Percentiles rank a stretch among this genome's conserved stretches.
phyloP scores from a whole-genome alignment of 2,329 filamentous ascomycete genomes.

The Colletotrichum sp. region DNA sequence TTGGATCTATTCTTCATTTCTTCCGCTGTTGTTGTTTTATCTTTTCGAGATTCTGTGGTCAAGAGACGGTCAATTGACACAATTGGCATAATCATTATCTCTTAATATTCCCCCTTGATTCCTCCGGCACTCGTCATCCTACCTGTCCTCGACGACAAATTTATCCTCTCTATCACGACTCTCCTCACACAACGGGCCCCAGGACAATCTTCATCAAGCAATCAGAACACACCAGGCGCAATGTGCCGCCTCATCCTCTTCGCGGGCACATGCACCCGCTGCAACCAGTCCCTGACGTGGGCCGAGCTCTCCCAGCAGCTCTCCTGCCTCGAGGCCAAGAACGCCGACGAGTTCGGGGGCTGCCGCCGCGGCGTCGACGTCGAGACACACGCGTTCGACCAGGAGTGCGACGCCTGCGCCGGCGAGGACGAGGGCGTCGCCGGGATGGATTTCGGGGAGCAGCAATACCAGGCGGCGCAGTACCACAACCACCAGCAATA shows the following conservation, averaged over 20 bases:
- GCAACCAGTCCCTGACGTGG: constrained; percentile 45
- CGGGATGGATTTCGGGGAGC: constrained; percentile 38
- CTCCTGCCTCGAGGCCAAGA: constrained; percentile 55
- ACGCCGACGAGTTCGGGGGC: constrained; percentile 49
- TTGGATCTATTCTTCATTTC: not conserved
- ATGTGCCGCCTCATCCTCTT: constrained; percentile 56
- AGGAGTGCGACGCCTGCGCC: constrained; percentile 50
- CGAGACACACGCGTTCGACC: constrained; percentile 52
- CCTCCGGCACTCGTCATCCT: not conserved
- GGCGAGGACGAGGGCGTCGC: constrained; percentile 48
- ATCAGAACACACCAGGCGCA: not conserved
- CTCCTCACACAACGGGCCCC: not conserved
- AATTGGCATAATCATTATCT: not conserved
- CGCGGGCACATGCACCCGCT: constrained; percentile 47
- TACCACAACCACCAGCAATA: not conserved
- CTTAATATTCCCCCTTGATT: not conserved
- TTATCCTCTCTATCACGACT: not conserved
- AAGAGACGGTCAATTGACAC: not conserved
- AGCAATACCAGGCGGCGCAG: not conserved
- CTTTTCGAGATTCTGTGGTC: not conserved
- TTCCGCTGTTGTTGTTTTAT: not conserved
- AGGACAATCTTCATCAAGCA: not conserved
- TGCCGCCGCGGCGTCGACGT: constrained; percentile 44
- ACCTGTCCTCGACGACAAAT: not conserved
- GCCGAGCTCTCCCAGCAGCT: constrained; percentile 50